A percentile compares a stretch with the other conserved stretches of the same genome.
Conservation (phyloP, 768 basidiomycete species). For the Hygrophorus pudorinus region DNA sequence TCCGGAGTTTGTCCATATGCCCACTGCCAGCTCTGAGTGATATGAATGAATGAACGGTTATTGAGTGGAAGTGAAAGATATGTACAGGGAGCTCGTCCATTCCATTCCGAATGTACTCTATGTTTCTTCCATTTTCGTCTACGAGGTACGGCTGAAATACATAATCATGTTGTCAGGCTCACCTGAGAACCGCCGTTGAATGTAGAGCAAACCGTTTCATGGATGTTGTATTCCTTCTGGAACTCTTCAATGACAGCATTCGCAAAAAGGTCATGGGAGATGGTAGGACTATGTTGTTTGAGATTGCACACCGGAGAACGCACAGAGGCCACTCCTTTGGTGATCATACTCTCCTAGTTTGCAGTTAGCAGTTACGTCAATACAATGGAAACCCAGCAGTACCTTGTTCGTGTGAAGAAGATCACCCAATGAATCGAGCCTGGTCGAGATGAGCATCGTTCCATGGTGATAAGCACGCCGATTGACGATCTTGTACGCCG, state of each 20-base stretch:
- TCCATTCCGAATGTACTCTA: conserved; percentile 56
- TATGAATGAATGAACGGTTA: neutral
- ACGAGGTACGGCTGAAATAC: conserved; percentile 28
- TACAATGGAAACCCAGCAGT: conserved; percentile 9
- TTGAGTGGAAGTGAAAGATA: conserved; percentile 5
- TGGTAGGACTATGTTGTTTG: conserved; percentile 33
- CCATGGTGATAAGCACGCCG: conserved; percentile 95
- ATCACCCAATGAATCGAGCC: conserved; percentile 60
- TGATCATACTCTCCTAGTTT: conserved; percentile 62
- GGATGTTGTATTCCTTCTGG: conserved; percentile 36
- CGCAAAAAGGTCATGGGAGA: conserved; percentile 65
- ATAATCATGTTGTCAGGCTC: neutral
- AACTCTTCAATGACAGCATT: conserved; percentile 64
- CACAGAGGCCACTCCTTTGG: conserved; percentile 83
- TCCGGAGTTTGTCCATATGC: conserved; percentile 88
- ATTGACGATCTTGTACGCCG: conserved; percentile 92
- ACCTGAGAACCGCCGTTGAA: neutral
- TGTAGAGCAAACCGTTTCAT: conserved; percentile 18
- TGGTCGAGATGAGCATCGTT: conserved; percentile 91
- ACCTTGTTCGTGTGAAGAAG: conserved; percentile 59
- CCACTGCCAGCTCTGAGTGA: conserved; percentile 84
- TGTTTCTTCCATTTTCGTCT: conserved; percentile 34
- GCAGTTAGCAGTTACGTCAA: conserved; percentile 1
- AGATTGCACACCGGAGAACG: conserved; percentile 90
- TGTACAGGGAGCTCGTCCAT: conserved; percentile 66